Evolutionary conservation across 768 basidiomycete species (phyloP), one percentile per base, ranked within the genome.

Genomic region (Boletus edulis): DNA sequence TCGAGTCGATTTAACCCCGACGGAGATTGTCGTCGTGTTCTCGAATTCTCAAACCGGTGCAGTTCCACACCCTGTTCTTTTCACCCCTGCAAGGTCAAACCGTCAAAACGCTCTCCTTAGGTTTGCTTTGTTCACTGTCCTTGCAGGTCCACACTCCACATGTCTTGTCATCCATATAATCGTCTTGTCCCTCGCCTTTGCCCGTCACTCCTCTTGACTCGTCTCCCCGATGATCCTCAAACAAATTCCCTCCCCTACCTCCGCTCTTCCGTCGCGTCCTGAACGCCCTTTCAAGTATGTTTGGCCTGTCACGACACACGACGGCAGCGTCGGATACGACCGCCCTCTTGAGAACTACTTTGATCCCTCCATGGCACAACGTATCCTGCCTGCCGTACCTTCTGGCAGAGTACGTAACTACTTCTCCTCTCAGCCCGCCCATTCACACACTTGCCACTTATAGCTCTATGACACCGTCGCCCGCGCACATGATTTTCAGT

Each of bases 401-500:
- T 31, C 69, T 24, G 5, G 40, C 9, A 61, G 48, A 7, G 69
- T 69, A 42, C 29, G 71, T 49, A 24, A 17, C 38, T 18, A 0
- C 38, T 39, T 10, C 38, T 10, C n/a, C n/a, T n/a, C 14, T 2
- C 3, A 6, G 10, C 6, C 14, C n/a, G 6, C 37, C 35, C 20
- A 7, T 55, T n/a, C 44, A 0, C 8, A 11, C n/a, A 20, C 17
- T 3, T 51, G 20, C 34, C 51, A 12, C 49, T 53, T 50, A 8
- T 45, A 71, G 69, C 62, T 72, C 32, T 71, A 72, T 46, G 62
- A 69, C 10, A 54, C 71, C 15, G 47, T 72, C 14, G 71, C 69
- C 35, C 54, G 48, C 41, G 59, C 65, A 4, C 61, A 69, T 27
- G 71, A 72, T 60, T 41, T 56, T 34, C 62, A 42, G 32, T 65